phyloP scores from a whole-genome alignment of 257 asterid species.

The Prunella vulgaris region DNA sequence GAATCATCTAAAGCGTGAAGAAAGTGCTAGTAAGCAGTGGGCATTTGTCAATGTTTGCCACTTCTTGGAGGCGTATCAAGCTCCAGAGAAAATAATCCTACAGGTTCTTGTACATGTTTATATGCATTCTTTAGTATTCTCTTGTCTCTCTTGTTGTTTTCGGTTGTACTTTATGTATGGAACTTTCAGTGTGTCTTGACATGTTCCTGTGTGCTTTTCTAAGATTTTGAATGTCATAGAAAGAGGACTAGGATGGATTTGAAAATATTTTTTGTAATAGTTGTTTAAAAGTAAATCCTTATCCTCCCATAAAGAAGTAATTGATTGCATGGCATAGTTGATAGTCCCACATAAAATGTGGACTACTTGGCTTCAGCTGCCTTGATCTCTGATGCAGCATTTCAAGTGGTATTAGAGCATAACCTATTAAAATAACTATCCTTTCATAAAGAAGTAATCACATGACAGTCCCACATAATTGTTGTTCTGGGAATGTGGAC shows the following conservation, averaged over 20 bases:
- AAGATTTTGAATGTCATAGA: neutral
- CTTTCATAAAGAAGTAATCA: neutral
- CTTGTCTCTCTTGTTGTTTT: slow-evolving; percentile 6
- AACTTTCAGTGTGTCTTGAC: neutral
- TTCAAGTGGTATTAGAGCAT: neutral
- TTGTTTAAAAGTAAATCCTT: slow-evolving; percentile 1
- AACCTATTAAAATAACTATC: neutral
- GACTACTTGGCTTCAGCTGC: neutral
- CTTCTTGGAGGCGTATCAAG: slow-evolving; percentile 99
- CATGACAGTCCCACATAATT: neutral
- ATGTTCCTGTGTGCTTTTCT: slow-evolving; percentile 1
- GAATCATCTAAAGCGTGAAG: slow-evolving; percentile 99
- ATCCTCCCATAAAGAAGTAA: neutral
- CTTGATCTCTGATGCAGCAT: neutral
- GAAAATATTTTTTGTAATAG: neutral
- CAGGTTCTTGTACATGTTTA: slow-evolving; percentile 54
- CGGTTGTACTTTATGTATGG: neutral
- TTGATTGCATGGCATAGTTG: neutral
- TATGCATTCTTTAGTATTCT: slow-evolving; percentile 2
- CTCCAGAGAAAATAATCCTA: slow-evolving; percentile 96
- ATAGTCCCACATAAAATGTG: neutral
- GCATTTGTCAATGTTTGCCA: slow-evolving; percentile 99
- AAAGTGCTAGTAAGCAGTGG: slow-evolving; percentile 99
- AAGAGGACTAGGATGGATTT: slow-evolving; percentile 7
- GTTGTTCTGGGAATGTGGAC: neutral